Conservation (phyloP, 805 yeast species). For the Wickerhamiella lipophila region DNA sequence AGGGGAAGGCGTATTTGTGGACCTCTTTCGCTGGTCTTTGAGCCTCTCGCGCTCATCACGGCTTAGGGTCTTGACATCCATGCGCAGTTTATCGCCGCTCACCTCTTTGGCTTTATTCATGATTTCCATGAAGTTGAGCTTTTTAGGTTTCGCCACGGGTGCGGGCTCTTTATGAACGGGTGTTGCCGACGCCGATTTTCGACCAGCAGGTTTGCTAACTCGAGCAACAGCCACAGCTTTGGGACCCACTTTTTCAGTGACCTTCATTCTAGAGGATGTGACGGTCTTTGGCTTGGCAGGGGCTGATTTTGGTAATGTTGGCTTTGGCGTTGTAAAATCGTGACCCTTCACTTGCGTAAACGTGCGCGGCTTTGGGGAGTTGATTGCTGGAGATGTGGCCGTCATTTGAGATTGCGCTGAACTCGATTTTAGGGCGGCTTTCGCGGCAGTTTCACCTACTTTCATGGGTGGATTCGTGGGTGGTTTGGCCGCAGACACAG, state of each 20-base stretch:
- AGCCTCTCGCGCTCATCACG: neutral
- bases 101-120: constrained; percentile 56
- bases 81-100: constrained; percentile 38
- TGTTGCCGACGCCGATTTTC: neutral
- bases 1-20: neutral
- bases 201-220: neutral
- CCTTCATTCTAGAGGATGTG: neutral
- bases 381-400: neutral
- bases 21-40: neutral
- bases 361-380: neutral
- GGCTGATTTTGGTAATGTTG: neutral
- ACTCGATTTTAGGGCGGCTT: neutral
- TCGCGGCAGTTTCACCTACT: neutral
- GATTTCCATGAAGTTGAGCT: constrained; percentile 39
- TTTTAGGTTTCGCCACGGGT: neutral
- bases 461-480: neutral
- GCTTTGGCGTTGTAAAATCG: neutral
- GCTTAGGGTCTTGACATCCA: constrained; percentile 29
- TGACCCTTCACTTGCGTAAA: neutral
- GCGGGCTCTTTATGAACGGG: neutral
- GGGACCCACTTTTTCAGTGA: neutral
- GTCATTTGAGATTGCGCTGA: neutral
- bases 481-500: neutral
- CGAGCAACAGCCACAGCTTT: neutral
- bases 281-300: neutral